A percentile compares a stretch with the other conserved stretches of the same genome.
Evolutionary conservation across 2,329 filamentous ascomycete species (phyloP).

Genomic region (Ceratocystis lukuohia): DNA sequence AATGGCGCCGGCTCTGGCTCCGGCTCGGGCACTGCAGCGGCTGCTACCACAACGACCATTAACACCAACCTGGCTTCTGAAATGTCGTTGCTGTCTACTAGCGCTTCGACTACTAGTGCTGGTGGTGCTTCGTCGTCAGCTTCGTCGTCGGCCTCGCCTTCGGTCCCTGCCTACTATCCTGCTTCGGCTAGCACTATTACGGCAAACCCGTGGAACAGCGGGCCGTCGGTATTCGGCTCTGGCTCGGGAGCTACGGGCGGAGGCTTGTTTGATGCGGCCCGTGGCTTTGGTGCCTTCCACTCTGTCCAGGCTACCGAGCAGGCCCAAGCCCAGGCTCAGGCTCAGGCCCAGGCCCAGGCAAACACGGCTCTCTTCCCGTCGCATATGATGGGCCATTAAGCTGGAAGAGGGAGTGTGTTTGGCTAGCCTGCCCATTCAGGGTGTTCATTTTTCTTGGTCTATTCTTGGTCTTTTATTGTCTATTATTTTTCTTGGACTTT

Average conservation of each 20-base stretch:
- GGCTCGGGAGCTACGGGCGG: not conserved
- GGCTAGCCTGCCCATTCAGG: too few species aligned
- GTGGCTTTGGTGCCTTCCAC: conserved; percentile 5
- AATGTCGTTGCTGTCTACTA: conserved; percentile 22
- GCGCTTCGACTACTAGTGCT: conserved; percentile 11
- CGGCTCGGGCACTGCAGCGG: not conserved
- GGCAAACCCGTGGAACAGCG: conserved; percentile 17
- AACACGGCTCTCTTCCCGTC: conserved; percentile 21
- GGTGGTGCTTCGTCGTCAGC: not conserved
- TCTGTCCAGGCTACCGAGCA: not conserved
- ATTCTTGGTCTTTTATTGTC: not conserved
- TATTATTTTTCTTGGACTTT: not conserved
- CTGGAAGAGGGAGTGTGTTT: not conserved
- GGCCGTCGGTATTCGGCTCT: not conserved
- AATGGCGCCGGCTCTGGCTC: not conserved
- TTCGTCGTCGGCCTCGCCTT: conserved; percentile 8
- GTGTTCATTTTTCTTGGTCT: not conserved
- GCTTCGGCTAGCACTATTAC: conserved; percentile 12
- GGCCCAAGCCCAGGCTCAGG: not conserved
- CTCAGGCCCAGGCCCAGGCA: not conserved
- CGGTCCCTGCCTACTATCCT: conserved; percentile 15
- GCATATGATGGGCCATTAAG: conserved; percentile 28
- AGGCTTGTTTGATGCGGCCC: not conserved
- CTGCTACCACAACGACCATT: conserved; percentile 20
- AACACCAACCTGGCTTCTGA: conserved; percentile 20